Conservation (phyloP, 1,284 basidiomycete genomes). For the Crucibulum parvulum region DNA sequence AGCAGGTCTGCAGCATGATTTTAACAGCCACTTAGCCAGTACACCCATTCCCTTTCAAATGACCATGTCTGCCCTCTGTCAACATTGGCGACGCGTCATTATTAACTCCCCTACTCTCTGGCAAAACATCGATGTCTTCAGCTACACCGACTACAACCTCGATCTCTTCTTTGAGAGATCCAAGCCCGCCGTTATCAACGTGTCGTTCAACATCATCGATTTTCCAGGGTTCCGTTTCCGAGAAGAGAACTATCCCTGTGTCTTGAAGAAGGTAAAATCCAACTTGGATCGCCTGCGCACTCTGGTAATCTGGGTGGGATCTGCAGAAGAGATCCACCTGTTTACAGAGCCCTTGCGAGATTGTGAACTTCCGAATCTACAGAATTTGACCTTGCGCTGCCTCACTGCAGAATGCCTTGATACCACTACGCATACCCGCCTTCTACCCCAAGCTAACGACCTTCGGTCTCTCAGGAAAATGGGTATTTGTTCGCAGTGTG, state of each 20-base stretch:
- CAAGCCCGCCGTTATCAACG: slow-evolving; percentile 24
- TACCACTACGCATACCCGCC: no score
- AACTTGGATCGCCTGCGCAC: no score
- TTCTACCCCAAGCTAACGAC: no score
- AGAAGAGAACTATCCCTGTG: no score
- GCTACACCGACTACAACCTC: slow-evolving; percentile 14
- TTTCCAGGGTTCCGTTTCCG: not conserved
- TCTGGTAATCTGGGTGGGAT: no score
- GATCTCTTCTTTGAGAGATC: slow-evolving; percentile 36
- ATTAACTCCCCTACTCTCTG: slow-evolving; percentile 34
- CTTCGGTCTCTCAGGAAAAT: slow-evolving; percentile 16
- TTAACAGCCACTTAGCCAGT: no score
- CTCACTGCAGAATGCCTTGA: no score
- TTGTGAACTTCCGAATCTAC: no score
- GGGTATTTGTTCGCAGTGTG: slow-evolving; percentile 8
- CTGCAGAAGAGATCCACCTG: no score
- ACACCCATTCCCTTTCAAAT: slow-evolving; percentile 15
- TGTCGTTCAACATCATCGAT: slow-evolving; percentile 14
- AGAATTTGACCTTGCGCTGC: no score
- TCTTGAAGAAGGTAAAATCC: no score
- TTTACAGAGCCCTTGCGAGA: no score
- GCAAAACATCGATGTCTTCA: slow-evolving; percentile 28
- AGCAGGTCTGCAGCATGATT: not conserved
- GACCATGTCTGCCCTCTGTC: slow-evolving; percentile 31
- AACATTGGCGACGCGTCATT: slow-evolving; percentile 35